phyloP scores from a whole-genome alignment of 2,329 filamentous ascomycete genomes.

The Paraphoma sp. region DNA sequence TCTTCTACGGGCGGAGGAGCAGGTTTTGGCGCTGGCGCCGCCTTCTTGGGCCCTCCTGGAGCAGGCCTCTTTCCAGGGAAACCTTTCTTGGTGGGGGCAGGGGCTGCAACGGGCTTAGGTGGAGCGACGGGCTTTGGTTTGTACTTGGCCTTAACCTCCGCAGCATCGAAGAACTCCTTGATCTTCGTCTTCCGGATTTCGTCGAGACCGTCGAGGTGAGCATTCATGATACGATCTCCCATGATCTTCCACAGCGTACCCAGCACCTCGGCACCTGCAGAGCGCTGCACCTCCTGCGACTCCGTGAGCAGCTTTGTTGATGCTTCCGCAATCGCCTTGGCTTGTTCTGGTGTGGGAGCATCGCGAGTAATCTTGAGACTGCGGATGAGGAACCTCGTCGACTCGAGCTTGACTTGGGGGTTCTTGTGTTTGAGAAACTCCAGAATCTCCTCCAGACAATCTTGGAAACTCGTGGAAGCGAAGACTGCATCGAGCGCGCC shows the following conservation, averaged over 20 bases:
- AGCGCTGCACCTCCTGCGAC: slow-evolving; percentile 82
- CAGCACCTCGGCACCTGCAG: slow-evolving; percentile 88
- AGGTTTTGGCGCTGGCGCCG: slow-evolving; percentile 49
- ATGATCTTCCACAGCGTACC: slow-evolving; percentile 99
- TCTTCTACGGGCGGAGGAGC: slow-evolving; percentile 50
- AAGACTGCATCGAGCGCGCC: slow-evolving; percentile 80
- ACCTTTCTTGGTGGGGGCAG: slow-evolving; percentile 46
- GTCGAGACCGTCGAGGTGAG: slow-evolving; percentile 87
- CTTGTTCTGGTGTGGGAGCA: slow-evolving; percentile 84
- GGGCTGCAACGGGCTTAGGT: slow-evolving; percentile 59
- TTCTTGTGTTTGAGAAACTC: slow-evolving; percentile 93
- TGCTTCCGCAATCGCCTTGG: slow-evolving; percentile 83
- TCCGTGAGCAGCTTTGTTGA: slow-evolving; percentile 90
- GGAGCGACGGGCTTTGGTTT: slow-evolving; percentile 82
- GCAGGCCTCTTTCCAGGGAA: slow-evolving; percentile 59
- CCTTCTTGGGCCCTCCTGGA: slow-evolving; percentile 60
- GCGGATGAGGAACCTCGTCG: slow-evolving; percentile 89
- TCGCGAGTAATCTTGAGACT: slow-evolving; percentile 83
- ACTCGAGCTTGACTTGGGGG: slow-evolving; percentile 95
- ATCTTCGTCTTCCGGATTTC: slow-evolving; percentile 96
- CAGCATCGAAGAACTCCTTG: slow-evolving; percentile 86
- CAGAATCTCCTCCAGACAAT: slow-evolving; percentile 89
- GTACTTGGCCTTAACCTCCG: slow-evolving; percentile 86
- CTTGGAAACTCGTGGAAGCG: slow-evolving; percentile 72
- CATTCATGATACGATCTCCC: slow-evolving; percentile 93